A percentile compares a stretch with the other conserved stretches of the same genome.
Evolutionary conservation across 2,329 filamentous ascomycete genomes (phyloP).

Genomic region (Cyphellophora attinorum): DNA sequence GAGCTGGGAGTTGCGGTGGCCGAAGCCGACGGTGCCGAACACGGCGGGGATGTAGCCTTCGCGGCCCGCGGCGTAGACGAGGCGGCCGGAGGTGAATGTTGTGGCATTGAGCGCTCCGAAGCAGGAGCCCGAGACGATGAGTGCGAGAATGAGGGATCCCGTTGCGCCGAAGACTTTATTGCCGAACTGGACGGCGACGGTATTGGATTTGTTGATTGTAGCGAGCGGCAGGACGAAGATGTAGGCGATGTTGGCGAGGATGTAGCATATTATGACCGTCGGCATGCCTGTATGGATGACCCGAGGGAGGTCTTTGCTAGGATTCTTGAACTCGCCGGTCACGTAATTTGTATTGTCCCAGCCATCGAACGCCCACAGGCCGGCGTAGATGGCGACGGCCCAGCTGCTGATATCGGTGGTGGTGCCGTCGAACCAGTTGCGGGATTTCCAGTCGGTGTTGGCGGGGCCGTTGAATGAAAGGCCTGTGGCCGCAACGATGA

Average conservation of each 20-base stretch:
- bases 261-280: slow-evolving; percentile 79
- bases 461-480: slow-evolving; percentile 66
- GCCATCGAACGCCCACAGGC: slow-evolving; percentile 95
- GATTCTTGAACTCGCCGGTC: slow-evolving; percentile 91
- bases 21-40: slow-evolving; percentile 73
- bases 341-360: slow-evolving; percentile 99
- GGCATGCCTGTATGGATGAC: slow-evolving; percentile 97
- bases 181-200: slow-evolving; percentile 91
- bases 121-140: slow-evolving; percentile 84
- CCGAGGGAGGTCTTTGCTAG: slow-evolving; percentile 76
- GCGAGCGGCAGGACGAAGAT: slow-evolving; percentile 81
- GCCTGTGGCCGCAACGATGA: slow-evolving; percentile 81
- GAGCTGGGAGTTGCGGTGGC: slow-evolving; percentile 24
- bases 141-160: slow-evolving; percentile 73
- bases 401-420: slow-evolving; percentile 71
- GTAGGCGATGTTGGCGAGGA: slow-evolving; percentile 86
- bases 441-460: slow-evolving; percentile 76
- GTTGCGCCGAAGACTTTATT: slow-evolving; percentile 76
- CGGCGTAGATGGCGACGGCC: slow-evolving; percentile 90
- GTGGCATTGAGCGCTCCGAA: slow-evolving; percentile 92
- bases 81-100: slow-evolving; percentile 81
- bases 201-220: slow-evolving; percentile 79
- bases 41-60: slow-evolving; percentile 83
- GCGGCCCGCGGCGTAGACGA: slow-evolving; percentile 89
- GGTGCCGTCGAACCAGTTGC: slow-evolving; percentile 82